Conservation (phyloP, 106 monocot species). For the Alisma plantagoaquatica region DNA sequence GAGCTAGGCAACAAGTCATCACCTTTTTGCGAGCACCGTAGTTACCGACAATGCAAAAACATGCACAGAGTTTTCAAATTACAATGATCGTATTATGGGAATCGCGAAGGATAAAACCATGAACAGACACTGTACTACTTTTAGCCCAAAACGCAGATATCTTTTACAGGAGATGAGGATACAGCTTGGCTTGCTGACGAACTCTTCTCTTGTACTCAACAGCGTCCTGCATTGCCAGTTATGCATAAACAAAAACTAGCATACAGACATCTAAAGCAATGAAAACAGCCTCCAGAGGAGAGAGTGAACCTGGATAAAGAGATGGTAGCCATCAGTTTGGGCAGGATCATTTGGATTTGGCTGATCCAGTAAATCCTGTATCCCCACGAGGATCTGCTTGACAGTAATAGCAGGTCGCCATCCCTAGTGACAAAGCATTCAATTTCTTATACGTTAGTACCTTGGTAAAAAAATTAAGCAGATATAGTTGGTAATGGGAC, state of each 20-base stretch:
- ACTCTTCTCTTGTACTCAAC: slow-evolving; percentile 24
- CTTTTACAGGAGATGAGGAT: slow-evolving; percentile 26
- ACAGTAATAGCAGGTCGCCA: slow-evolving; percentile 98
- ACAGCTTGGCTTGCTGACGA: slow-evolving; percentile 29
- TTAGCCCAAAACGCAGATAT: too few species aligned
- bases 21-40: too few species aligned
- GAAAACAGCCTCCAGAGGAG: too few species aligned
- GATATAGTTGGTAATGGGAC: neutral
- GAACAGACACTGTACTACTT: too few species aligned
- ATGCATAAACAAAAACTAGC: too few species aligned
- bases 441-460: too few species aligned
- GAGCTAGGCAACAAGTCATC: too few species aligned
- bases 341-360: slow-evolving; percentile 93
- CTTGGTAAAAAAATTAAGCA: neutral
- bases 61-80: too few species aligned
- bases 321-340: slow-evolving; percentile 86
- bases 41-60: too few species aligned
- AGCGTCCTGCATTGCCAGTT: slow-evolving; percentile 22
- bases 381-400: slow-evolving; percentile 90
- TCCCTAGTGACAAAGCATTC: slow-evolving; percentile 51
- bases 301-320: slow-evolving; percentile 79
- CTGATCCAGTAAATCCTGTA: slow-evolving; percentile 86
- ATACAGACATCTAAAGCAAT: too few species aligned
- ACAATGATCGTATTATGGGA: too few species aligned
- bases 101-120: too few species aligned